Base-by-base conservation (phyloP, 345 rosid species). In the Eucalyptus cloeziana region DNA sequence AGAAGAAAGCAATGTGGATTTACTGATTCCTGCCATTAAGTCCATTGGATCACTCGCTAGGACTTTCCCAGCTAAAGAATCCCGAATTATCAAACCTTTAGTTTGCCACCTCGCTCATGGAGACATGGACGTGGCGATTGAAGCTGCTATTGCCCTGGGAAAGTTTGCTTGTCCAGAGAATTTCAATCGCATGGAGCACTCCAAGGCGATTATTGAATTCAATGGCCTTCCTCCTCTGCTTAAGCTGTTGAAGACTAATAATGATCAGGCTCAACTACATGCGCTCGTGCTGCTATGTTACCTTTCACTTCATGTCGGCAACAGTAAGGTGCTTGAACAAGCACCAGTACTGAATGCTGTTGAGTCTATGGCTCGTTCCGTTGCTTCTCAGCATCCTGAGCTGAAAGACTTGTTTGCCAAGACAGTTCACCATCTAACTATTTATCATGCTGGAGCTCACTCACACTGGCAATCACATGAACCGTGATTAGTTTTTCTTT, bases 21-120 rank as follows among this genome's bases (percentile, higher is more conserved):
- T 94, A 86, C 91, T 91, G 47, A 89, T 94, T 86, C 92, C 94
- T 37, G 94, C 95, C 40, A 91, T 94, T 62, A 89, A 86, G 86
- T 91, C 97, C 49, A 92, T 94, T 50, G 96, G 97, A 40, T 94
- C 91, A 80, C 87, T 95, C 86, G 96, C 97, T 27, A 89, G 94
- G 86, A 94, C 95, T 69, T 95, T 95, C 87, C 93, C 97, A 31
- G 94, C 95, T 0, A 92, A 90, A 90, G 97, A 94, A 89, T 92
- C 91, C 10, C 89, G 95, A 88, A 90, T 94, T 85, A 91, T 95
- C 60, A 87, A 89, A 37, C 94, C 94, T 79, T 87, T 95, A 49
- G 95, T 95, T 85, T 67, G 76, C 7, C 92, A 90, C 88, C 95
- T 95, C 67, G 30, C 94, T 69, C 87, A 87, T 45, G 88, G 81